Percentiles rank a stretch among this genome's conserved stretches.
Conservation (phyloP, 768 basidiomycete species). For the Punctularia strigosozonata region DNA sequence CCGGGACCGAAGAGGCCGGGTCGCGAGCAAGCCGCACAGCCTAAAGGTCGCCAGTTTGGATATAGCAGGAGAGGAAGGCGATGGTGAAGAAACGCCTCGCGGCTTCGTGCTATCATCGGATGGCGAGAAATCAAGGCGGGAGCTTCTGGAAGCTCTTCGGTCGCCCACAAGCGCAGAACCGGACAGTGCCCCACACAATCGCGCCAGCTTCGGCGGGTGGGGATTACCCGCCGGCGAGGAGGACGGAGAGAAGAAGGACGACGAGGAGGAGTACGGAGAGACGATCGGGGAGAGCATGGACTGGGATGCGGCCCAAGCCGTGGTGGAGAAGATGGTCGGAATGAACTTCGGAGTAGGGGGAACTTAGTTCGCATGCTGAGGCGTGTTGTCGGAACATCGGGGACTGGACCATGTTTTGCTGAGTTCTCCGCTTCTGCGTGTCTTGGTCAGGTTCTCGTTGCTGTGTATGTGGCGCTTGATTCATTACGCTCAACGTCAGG, state of each 20-base stretch:
- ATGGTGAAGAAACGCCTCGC: constrained; percentile 44
- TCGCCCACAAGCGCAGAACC: constrained; percentile 42
- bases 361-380: too few relatives aligned
- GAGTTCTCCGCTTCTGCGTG: too few relatives aligned
- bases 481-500: too few relatives aligned
- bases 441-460: too few relatives aligned
- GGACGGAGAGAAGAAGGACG: constrained; percentile 30
- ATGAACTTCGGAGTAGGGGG: too few relatives aligned
- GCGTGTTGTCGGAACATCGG: too few relatives aligned
- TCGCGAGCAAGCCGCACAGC: constrained; percentile 34
- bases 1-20: constrained; percentile 68
- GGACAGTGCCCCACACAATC: constrained; percentile 23
- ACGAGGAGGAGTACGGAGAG: constrained; percentile 38
- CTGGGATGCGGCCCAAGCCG: constrained; percentile 62
- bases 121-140: constrained; percentile 34
- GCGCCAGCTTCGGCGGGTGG: constrained; percentile 61
- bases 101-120: constrained; percentile 25
- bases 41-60: background rate
- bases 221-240: constrained; percentile 43
- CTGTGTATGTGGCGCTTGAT: too few relatives aligned
- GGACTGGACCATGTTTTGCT: too few relatives aligned
- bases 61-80: constrained; percentile 12
- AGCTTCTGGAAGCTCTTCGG: constrained; percentile 45
- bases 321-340: constrained; percentile 48
- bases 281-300: constrained; percentile 55